Conservation (phyloP, 495 filamentous ascomycete species). For the Penicillium silybi region DNA sequence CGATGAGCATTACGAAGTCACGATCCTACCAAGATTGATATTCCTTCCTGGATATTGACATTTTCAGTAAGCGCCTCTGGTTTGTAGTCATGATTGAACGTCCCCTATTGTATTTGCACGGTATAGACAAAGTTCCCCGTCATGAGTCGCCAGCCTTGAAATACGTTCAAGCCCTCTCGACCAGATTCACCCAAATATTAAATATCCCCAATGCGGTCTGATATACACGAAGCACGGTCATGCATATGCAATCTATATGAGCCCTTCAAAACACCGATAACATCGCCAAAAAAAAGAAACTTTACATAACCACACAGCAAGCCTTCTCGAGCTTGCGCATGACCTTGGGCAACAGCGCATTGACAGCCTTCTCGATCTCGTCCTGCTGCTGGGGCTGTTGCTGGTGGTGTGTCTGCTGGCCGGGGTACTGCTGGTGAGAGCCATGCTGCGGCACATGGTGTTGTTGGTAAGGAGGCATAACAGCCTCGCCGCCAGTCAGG, state of each 20-base stretch:
- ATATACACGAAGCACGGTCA: background rate
- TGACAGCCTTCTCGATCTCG: slow-evolving; percentile 59
- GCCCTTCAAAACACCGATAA: slow-evolving; percentile 1
- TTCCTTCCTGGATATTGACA: background rate
- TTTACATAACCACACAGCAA: slow-evolving; percentile 79
- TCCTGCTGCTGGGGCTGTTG: slow-evolving; percentile 51
- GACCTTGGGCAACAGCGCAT: slow-evolving; percentile 55
- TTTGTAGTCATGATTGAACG: too few relatives aligned
- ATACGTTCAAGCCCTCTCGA: background rate
- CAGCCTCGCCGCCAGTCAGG: slow-evolving; percentile 57
- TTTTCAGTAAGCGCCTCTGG: background rate
- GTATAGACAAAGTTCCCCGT: background rate
- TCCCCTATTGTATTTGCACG: background rate
- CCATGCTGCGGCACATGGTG: slow-evolving; percentile 27
- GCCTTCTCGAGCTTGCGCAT: slow-evolving; percentile 62
- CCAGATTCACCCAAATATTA: background rate
- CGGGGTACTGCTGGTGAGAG: slow-evolving; percentile 29
- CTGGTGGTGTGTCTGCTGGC: slow-evolving; percentile 32
- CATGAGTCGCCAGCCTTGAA: background rate
- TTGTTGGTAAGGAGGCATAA: slow-evolving; percentile 46
- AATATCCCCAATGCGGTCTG: background rate
- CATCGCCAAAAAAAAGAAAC: background rate
- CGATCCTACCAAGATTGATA: background rate
- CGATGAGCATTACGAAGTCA: background rate
- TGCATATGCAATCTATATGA: background rate